phyloP scores from a whole-genome alignment of 2,329 filamentous ascomycete genomes.

The Trichophyton schoenleinii region DNA sequence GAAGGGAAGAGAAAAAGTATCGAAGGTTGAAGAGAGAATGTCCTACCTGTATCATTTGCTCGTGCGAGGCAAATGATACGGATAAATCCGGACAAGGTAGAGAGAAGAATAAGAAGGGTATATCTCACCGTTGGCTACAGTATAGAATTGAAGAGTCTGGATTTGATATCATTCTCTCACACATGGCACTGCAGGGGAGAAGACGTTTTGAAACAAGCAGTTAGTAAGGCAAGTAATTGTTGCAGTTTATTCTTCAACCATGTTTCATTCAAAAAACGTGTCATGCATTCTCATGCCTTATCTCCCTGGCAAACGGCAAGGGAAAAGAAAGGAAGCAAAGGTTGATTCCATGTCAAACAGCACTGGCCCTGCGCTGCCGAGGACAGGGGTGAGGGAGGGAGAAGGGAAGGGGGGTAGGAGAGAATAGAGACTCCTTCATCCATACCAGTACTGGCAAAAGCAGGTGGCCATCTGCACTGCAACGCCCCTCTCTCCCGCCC shows the following conservation, averaged over 20 bases:
- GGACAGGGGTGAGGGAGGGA: neutral
- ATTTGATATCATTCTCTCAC: constrained; percentile 52
- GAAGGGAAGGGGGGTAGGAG: neutral
- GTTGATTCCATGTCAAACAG: constrained; percentile 3
- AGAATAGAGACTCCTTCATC: constrained; percentile 1
- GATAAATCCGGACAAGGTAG: neutral
- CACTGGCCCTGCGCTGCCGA: neutral
- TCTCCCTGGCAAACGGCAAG: neutral
- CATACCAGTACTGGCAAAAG: constrained; percentile 13
- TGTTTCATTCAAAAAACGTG: neutral
- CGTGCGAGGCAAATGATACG: neutral
- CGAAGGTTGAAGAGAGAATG: no score
- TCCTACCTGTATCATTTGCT: no score
- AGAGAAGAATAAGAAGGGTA: neutral
- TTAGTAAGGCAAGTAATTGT: neutral
- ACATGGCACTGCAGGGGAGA: constrained; percentile 42
- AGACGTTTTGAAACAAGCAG: neutral
- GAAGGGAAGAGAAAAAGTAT: neutral
- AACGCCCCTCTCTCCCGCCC: neutral
- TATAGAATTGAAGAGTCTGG: constrained; percentile 50
- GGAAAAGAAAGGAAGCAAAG: neutral
- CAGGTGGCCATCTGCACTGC: constrained; percentile 8
- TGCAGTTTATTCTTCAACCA: neutral
- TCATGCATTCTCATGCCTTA: neutral
- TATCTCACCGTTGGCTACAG: constrained; percentile 47